Conservation (phyloP, 768 basidiomycete species). For the Lactarius psammicola region DNA sequence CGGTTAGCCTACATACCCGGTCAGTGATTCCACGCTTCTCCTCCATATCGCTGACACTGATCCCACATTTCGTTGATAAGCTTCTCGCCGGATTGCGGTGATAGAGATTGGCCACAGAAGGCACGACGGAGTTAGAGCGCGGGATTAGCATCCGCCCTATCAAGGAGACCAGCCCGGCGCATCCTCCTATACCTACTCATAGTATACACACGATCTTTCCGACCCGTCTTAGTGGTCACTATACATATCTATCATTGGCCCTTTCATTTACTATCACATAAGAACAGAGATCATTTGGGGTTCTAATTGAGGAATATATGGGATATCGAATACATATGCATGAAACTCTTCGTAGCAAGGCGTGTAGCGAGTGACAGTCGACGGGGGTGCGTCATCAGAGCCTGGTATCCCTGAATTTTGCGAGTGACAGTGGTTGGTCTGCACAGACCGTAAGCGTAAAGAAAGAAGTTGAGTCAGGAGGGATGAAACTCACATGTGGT, state of each 20-base stretch:
- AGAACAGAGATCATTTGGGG: background rate
- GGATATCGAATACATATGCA: background rate
- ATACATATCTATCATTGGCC: background rate
- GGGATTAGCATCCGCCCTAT: background rate
- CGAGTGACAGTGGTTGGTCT: background rate
- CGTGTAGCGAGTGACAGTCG: background rate
- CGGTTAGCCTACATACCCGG: background rate
- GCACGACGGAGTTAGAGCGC: background rate
- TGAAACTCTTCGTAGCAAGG: background rate
- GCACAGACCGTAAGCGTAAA: background rate
- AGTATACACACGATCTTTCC: background rate
- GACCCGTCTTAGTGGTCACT: background rate
- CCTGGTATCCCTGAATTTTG: constrained; percentile 1
- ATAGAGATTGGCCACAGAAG: background rate
- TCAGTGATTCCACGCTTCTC: constrained; percentile 3
- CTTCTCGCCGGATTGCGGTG: background rate
- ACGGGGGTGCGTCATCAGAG: background rate
- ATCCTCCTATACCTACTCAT: background rate
- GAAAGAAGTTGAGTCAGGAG: background rate
- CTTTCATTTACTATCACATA: background rate
- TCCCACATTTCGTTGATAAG: background rate
- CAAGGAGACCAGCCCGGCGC: background rate
- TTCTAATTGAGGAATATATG: background rate
- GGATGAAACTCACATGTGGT: background rate
- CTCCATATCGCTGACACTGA: background rate